These are phyloP conservation scores for Candida peoriensis DNA, from an alignment of 805 yeast species.

Conservation along the genomic window DNA sequence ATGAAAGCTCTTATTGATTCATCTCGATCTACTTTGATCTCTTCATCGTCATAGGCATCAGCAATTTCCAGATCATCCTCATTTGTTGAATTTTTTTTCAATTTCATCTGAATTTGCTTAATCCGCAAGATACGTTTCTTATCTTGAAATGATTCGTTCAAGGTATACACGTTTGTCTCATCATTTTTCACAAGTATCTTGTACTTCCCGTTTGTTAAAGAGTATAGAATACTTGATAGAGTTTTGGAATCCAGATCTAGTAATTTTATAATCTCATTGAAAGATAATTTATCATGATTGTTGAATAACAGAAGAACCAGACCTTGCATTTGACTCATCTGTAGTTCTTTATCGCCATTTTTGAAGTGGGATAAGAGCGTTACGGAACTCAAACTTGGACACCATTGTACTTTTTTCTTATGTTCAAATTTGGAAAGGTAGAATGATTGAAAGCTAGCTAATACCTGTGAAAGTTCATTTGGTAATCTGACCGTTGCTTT, in stretches of 20 bases:
- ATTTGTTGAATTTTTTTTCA: conserved; percentile 11
- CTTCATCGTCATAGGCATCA: conserved; percentile 3
- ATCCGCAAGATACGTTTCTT: conserved; percentile 11
- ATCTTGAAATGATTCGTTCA: conserved; percentile 18
- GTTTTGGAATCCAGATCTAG: conserved; percentile 13
- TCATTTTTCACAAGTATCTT: conserved; percentile 13
- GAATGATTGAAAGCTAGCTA: conserved; percentile 9
- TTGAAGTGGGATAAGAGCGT: conserved; percentile 12
- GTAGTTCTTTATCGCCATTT: conserved; percentile 14
- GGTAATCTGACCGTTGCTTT: conserved; percentile 9
- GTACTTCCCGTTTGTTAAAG: conserved; percentile 19
- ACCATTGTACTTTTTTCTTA: conserved; percentile 16
- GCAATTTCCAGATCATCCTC: conserved; percentile 1
- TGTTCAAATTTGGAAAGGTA: conserved; percentile 9
- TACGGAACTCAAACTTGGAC: conserved; percentile 19
- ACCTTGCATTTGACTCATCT: conserved; percentile 18
- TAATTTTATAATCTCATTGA: conserved; percentile 8
- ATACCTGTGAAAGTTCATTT: conserved; percentile 1
- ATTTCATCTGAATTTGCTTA: conserved; percentile 16
- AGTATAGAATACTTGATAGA: conserved; percentile 17
- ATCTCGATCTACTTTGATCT: conserved; percentile 4
- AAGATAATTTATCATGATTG: conserved; percentile 11
- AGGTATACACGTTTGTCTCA: too few relatives aligned
- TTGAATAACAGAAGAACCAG: conserved; percentile 17
- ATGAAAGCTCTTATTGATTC: conserved; percentile 18